Conservation (phyloP, 768 basidiomycete genomes). For the Cubamyces sp. region DNA sequence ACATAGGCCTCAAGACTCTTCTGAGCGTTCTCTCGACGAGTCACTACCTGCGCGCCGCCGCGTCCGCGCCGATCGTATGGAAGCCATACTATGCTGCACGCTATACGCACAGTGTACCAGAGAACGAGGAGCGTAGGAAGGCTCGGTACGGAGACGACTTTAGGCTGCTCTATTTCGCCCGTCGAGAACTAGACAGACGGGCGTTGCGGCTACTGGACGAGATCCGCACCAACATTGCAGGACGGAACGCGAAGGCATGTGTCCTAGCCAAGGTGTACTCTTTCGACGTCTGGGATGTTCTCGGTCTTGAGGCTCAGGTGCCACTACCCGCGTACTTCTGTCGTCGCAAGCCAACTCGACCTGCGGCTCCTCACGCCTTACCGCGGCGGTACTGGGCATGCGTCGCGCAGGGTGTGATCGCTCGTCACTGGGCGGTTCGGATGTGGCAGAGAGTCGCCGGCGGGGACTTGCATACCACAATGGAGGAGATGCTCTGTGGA, state of each 20-base stretch:
- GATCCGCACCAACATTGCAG: conserved; percentile 43
- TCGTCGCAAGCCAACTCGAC: background rate
- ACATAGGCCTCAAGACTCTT: conserved; percentile 40
- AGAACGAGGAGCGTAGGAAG: conserved; percentile 41
- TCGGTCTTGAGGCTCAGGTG: conserved; percentile 45
- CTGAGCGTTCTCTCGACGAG: conserved; percentile 44
- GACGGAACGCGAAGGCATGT: conserved; percentile 44
- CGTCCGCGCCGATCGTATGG: conserved; percentile 51
- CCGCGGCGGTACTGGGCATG: conserved; percentile 56
- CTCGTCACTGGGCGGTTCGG: conserved; percentile 44
- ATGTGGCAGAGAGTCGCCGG: conserved; percentile 38
- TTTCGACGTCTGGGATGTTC: conserved; percentile 60
- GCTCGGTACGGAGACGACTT: conserved; percentile 43
- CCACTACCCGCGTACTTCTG: conserved; percentile 39
- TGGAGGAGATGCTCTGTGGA: conserved; percentile 51
- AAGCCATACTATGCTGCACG: conserved; percentile 53
- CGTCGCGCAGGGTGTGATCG: conserved; percentile 45
- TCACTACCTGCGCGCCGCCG: conserved; percentile 47
- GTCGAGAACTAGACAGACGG: conserved; percentile 47
- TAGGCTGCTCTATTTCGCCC: conserved; percentile 48
- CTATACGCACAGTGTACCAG: conserved; percentile 47
- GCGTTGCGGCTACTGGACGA: conserved; percentile 46
- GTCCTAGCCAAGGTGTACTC: conserved; percentile 44
- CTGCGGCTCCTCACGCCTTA: conserved; percentile 35
- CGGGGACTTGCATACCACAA: conserved; percentile 28